phyloP scores from a whole-genome alignment of 2,329 filamentous ascomycete species.

The Clonostachys solani region DNA sequence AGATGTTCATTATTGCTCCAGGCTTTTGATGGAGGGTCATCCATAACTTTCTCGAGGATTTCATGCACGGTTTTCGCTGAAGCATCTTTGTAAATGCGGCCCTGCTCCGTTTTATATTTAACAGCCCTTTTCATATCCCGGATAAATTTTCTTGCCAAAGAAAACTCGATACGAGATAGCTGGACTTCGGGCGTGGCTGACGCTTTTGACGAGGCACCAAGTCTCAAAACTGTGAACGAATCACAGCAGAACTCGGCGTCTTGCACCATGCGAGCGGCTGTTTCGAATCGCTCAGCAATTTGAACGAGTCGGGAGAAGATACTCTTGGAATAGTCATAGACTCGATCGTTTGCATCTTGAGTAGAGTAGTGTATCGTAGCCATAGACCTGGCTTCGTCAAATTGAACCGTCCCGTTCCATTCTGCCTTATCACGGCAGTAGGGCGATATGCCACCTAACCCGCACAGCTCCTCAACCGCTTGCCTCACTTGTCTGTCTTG shows the following conservation, averaged over 20 bases:
- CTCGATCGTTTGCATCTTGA: background rate
- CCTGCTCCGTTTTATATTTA: background rate
- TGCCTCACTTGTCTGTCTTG: background rate
- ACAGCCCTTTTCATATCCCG: background rate
- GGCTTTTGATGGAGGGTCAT: too few relatives aligned
- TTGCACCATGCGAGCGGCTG: background rate
- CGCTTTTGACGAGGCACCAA: too few relatives aligned
- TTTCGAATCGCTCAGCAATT: background rate
- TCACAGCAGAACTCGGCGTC: background rate
- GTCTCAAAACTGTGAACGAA: background rate
- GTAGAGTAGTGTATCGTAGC: background rate
- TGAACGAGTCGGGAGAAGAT: background rate
- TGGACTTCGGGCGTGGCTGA: too few relatives aligned
- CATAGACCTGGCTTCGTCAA: background rate
- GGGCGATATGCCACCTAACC: background rate
- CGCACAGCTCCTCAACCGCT: background rate
- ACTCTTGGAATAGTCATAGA: background rate
- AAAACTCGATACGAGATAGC: background rate
- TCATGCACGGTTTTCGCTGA: background rate
- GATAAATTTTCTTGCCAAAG: background rate
- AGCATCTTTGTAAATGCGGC: background rate
- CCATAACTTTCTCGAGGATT: background rate
- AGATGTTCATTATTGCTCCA: background rate
- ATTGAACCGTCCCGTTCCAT: background rate
- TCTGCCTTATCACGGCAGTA: background rate